Base-by-base conservation (phyloP, 768 basidiomycete species). In the Glaciozyma antarctica region DNA sequence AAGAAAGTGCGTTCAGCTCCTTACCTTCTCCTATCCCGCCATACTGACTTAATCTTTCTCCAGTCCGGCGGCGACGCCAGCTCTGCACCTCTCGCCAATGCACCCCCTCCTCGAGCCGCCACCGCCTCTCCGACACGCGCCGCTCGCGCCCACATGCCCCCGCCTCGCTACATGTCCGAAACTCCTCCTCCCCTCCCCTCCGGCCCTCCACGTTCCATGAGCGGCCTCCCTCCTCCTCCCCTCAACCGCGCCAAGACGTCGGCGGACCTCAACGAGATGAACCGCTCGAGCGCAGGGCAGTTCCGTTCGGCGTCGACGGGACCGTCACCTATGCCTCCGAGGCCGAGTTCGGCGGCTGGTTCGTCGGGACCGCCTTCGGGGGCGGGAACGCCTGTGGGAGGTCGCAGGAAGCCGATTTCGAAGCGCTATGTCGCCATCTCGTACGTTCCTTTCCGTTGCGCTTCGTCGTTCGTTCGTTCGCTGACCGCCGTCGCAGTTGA, bases 1-100 rank as follows among this genome's bases (percentile, higher is more conserved):
- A 93, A 88, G 77, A 91, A 87, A 79, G 91, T 90, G 19, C 24
- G 60, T 32, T 6, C 3, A 10, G 16, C 22, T 53, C 43, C n/a
- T 1, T 3, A 10, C 0, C 21, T 5, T 22, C 28, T 26, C 8
- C 41, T 1, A 16, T 7, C 1, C n/a, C 12, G 24, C 5, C 10
- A 13, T 5, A 12, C 58, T 38, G 17, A 38, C 38, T 15, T 9
- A 21, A 24, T 34, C 28, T 44, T 22, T 32, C 43, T 34, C 4
- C 62, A 69, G 68, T 64, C 38, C 19, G 64, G 38, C 22, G 67
- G 64, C n/a, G 63, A 66, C 24, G 19, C 69, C 32, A 32, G 32
- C 0, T 48, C 62, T 26, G 58, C 68, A 1, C 32, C 69, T 3
- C 38, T 64, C 17, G 49, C 56, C 15, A 47, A 43, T 3, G 58